phyloP scores from a whole-genome alignment of 306 rosid species.

The Castanea crenata region DNA sequence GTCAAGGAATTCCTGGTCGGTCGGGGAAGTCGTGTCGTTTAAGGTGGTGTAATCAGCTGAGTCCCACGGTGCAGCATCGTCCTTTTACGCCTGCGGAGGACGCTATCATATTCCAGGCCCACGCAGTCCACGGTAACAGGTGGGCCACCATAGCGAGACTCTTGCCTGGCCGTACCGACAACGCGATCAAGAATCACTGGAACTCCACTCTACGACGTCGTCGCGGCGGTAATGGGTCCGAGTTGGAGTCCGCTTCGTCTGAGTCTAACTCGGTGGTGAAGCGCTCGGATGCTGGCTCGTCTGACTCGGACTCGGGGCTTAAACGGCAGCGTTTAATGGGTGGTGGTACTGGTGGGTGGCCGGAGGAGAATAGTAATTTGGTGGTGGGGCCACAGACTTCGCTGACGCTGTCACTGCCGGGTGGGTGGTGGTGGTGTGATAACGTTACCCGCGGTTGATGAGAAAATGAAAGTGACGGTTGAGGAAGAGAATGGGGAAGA shows the following conservation, averaged over 20 bases:
- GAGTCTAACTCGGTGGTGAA: slow-evolving; percentile 22
- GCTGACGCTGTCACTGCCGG: slow-evolving; percentile 47
- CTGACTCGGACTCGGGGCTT: background rate
- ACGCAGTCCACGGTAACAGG: slow-evolving; percentile 74
- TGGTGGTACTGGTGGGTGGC: no score
- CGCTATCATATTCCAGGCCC: slow-evolving; percentile 53
- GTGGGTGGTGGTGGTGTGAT: background rate
- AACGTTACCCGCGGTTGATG: background rate
- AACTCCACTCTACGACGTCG: slow-evolving; percentile 82
- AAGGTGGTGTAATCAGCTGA: slow-evolving; percentile 91
- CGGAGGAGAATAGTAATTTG: background rate
- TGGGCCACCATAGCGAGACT: slow-evolving; percentile 95
- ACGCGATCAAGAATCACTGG: slow-evolving; percentile 96
- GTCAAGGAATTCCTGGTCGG: slow-evolving; percentile 71
- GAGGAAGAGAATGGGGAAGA: slow-evolving; percentile 7
- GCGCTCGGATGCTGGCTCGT: background rate
- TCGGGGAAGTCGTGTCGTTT: slow-evolving; percentile 89
- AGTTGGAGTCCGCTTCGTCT: slow-evolving; percentile 17
- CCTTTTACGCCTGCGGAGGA: slow-evolving; percentile 75
- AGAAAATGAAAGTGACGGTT: background rate
- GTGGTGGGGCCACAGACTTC: slow-evolving; percentile 40
- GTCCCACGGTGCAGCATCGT: slow-evolving; percentile 86
- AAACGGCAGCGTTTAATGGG: slow-evolving; percentile 34
- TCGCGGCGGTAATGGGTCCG: background rate
- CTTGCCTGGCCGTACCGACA: slow-evolving; percentile 85